phyloP scores from a whole-genome alignment of 2,329 filamentous ascomycete species.

The Fusarium sarcochroum region DNA sequence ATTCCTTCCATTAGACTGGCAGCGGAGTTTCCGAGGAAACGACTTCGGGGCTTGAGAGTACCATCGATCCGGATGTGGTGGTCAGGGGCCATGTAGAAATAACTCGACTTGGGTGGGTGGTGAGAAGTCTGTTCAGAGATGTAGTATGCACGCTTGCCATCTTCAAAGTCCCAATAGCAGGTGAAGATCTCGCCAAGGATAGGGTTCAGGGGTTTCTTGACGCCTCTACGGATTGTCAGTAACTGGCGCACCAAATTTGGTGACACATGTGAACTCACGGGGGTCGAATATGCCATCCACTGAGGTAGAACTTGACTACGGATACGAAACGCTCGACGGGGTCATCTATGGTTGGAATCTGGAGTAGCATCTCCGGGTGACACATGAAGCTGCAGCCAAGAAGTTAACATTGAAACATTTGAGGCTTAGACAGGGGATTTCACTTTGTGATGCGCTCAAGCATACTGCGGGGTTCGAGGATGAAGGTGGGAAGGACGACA shows the following conservation, averaged over 20 bases:
- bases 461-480: constrained; percentile 97
- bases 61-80: constrained; percentile 96
- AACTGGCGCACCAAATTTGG: constrained; percentile 12
- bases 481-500: constrained; percentile 96
- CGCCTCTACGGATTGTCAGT: constrained; percentile 72
- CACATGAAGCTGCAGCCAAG: constrained; percentile 88
- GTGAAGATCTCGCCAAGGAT: constrained; percentile 96
- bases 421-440: constrained; percentile 11
- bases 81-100: constrained; percentile 97
- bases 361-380: constrained; percentile 94
- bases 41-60: constrained; percentile 93
- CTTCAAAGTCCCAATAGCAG: constrained; percentile 93
- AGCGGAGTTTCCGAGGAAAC: constrained; percentile 95
- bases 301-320: constrained; percentile 98
- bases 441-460: constrained; percentile 98
- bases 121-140: constrained; percentile 98
- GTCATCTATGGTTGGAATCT: constrained; percentile 89
- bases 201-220: constrained; percentile 98
- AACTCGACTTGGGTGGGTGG: constrained; percentile 97
- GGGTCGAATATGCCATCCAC: constrained; percentile 98
- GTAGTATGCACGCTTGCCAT: constrained; percentile 91
- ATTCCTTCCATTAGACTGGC: constrained; percentile 99
- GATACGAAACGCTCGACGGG: constrained; percentile 91
- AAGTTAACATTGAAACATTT: constrained; percentile 23
- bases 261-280: constrained; percentile 72